Base-by-base conservation (phyloP, 305 asterid genomes). In the Salvia sclarea region DNA sequence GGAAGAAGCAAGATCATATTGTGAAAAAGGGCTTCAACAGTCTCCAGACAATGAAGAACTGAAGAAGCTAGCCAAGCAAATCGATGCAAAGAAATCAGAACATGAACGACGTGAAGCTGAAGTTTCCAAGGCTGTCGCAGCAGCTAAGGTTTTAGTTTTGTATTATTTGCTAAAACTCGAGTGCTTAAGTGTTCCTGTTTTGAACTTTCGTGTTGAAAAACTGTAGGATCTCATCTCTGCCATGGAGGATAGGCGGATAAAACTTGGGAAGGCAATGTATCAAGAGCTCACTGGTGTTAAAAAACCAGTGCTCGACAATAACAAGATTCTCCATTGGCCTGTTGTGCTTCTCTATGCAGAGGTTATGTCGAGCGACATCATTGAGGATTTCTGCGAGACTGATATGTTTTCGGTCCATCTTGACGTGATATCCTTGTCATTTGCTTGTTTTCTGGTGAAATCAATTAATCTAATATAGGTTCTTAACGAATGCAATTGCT, bases 241-340 rank as follows among this genome's bases (percentile, higher is more conserved):
- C 57, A 80, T 91, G 12, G 91, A 81, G 64, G 82, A 81, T 63
- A 91, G 97, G 77, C 68, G 62, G 49, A 69, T 94, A 73, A 88
- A 81, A 83, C 69, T 87, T 58, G 99, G 95, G 54, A 91, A 85
- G 86, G 75, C 88, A 43, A 85, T 82, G 90, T 87, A 91, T 81
- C 95, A 83, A 69, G 99, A 91, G 73, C 96, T 87, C 69, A 89
- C 88, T 18, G 96, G 99, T 62, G 44, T 74, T 24, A 91, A 91
- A 77, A 89, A 78, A 58, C 96, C 96, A 43, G 66, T 79, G 62
- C 79, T 87, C 30, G 96, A 91, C 78, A 82, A 75, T 41, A 75
- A 70, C 80, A 89, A 83, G 58, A 87, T 91, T 77, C 89, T 94
- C 74, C 99, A 89, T 72, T 94, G 99, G 99, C 95, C 99, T 13